A percentile compares a stretch with the other conserved stretches of the same genome.
Conservation (phyloP, 768 basidiomycete genomes). For the Solioccasus polychromus region DNA sequence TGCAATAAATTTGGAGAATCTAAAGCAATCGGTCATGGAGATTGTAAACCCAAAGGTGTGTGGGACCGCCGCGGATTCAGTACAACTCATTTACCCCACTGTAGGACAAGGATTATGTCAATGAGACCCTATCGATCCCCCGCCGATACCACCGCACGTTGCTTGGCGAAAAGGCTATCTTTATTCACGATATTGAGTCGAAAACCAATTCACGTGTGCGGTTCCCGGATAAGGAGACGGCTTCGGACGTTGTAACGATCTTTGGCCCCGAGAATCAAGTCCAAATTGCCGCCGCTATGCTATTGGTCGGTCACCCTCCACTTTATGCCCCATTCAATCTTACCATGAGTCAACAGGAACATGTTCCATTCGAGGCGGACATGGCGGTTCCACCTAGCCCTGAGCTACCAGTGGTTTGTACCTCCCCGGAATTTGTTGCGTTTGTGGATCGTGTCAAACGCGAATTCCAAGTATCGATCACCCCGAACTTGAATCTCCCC, state of each 20-base stretch:
- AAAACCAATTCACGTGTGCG: constrained; percentile 93
- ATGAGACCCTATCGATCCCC: constrained; percentile 91
- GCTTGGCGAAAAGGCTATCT: constrained; percentile 93
- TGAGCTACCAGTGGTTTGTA: constrained; percentile 73
- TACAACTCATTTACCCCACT: constrained; percentile 3
- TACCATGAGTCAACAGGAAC: constrained; percentile 65
- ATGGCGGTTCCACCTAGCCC: constrained; percentile 84
- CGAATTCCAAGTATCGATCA: constrained; percentile 88
- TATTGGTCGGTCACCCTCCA: constrained; percentile 56
- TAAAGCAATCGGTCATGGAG: constrained; percentile 97
- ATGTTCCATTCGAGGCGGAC: constrained; percentile 95
- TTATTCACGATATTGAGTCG: constrained; percentile 94
- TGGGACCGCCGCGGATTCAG: not conserved
- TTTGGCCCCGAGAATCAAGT: constrained; percentile 97
- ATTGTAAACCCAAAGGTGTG: constrained; percentile 91
- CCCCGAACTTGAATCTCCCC: constrained; percentile 66
- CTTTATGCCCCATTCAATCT: not conserved
- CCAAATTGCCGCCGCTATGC: constrained; percentile 94
- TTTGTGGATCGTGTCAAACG: constrained; percentile 90
- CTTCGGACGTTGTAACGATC: constrained; percentile 93
- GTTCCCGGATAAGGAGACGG: constrained; percentile 91
- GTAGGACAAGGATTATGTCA: constrained; percentile 95
- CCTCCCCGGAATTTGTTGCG: constrained; percentile 78
- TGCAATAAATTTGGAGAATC: constrained; percentile 87
- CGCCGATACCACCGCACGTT: constrained; percentile 93